Evolutionary conservation across 2,329 filamentous ascomycete genomes (phyloP).

Genomic region (Neonectria coccinea): DNA sequence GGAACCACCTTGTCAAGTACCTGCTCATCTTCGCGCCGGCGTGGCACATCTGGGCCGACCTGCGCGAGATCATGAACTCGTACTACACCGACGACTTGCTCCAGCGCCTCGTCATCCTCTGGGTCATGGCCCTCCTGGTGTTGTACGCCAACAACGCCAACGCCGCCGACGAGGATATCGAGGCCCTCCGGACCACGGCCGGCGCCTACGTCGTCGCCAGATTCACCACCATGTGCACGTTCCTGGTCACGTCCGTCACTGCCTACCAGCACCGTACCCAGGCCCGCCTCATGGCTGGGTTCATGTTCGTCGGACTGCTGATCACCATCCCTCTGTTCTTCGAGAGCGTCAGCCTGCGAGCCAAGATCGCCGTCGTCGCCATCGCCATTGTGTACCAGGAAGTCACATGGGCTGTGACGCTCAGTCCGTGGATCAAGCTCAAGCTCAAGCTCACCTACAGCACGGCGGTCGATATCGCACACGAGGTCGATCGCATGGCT

Average conservation of each 20-base stretch:
- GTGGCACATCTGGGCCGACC: slow-evolving; percentile 63
- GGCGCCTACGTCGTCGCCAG: slow-evolving; percentile 61
- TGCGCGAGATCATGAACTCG: slow-evolving; percentile 64
- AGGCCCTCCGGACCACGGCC: slow-evolving; percentile 58
- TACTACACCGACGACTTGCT: slow-evolving; percentile 64
- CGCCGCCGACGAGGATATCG: slow-evolving; percentile 56
- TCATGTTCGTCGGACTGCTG: slow-evolving; percentile 56
- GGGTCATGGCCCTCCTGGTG: slow-evolving; percentile 62
- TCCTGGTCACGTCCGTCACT: slow-evolving; percentile 58
- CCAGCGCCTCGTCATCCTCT: slow-evolving; percentile 61
- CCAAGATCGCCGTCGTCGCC: slow-evolving; percentile 57
- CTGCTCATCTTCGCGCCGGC: slow-evolving; percentile 61
- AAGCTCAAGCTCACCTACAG: slow-evolving; percentile 57
- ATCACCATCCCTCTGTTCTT: slow-evolving; percentile 59
- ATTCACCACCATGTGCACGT: slow-evolving; percentile 54
- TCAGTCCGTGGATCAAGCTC: slow-evolving; percentile 58
- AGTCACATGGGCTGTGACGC: slow-evolving; percentile 56
- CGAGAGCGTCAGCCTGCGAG: slow-evolving; percentile 53
- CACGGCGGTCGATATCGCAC: slow-evolving; percentile 61
- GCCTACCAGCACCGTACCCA: slow-evolving; percentile 61
- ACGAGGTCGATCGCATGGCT: slow-evolving; percentile 62
- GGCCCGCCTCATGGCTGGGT: slow-evolving; percentile 56
- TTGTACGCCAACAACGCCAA: slow-evolving; percentile 62
- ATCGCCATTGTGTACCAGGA: slow-evolving; percentile 58
- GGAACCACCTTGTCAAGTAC: slow-evolving; percentile 59